A percentile compares a stretch with the other conserved stretches of the same genome.
Conservation (phyloP, 257 asterid genomes). For the Fraxinus cuspidata region DNA sequence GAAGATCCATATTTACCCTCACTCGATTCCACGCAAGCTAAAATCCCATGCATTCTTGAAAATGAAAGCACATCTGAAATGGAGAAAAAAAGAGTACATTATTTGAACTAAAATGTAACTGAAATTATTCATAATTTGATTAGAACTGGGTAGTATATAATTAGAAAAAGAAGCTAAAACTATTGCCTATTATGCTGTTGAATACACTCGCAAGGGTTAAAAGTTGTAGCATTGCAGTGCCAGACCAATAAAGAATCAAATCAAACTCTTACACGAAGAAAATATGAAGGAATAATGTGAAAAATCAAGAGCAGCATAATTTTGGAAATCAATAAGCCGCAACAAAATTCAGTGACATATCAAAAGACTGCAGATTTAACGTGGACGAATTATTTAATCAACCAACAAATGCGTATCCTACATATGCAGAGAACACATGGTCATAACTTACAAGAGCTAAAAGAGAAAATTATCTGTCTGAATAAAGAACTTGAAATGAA, state of each 20-base stretch:
- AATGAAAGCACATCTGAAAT: conserved; percentile 36
- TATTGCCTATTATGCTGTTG: background rate
- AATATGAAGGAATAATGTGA: background rate
- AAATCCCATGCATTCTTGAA: conserved; percentile 40
- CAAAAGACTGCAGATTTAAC: too few relatives aligned
- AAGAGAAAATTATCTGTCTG: background rate
- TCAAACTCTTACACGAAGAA: background rate
- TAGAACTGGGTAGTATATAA: conserved; percentile 23
- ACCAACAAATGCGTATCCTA: background rate
- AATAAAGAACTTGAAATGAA: conserved; percentile 16
- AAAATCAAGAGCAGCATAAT: background rate
- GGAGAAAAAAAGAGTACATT: conserved; percentile 23
- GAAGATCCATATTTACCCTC: conserved; percentile 59
- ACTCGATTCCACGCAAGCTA: conserved; percentile 39
- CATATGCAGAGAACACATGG: background rate
- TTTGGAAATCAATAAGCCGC: too few relatives aligned
- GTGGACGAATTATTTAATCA: background rate
- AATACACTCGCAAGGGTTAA: too few relatives aligned
- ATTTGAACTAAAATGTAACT: background rate
- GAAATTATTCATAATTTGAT: background rate
- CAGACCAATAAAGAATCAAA: background rate
- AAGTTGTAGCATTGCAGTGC: background rate
- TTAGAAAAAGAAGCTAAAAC: conserved; percentile 9
- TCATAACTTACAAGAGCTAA: background rate
- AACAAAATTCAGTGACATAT: too few relatives aligned